These are phyloP conservation scores for Xylariaceae sp. DNA, from an alignment of 2,329 filamentous ascomycete genomes.

Conservation along the genomic window DNA sequence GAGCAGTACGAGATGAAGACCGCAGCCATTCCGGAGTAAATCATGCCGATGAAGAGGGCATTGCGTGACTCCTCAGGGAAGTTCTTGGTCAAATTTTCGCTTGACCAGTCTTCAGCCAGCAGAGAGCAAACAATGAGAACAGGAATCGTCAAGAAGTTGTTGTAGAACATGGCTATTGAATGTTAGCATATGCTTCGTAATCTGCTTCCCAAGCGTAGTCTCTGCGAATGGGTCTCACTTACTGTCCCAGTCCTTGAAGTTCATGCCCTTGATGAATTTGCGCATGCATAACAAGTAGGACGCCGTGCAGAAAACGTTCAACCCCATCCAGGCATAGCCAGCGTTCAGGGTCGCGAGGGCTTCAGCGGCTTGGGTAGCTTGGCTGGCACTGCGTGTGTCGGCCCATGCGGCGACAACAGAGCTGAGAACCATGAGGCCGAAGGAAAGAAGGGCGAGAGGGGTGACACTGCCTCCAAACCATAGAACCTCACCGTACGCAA, in stretches of 20 bases:
- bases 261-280: slow-evolving; percentile 98
- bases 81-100: slow-evolving; percentile 76
- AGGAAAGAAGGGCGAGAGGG: slow-evolving; percentile 82
- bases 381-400: slow-evolving; percentile 68
- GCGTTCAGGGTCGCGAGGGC: slow-evolving; percentile 87
- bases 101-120: slow-evolving; percentile 87
- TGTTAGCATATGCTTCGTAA: slow-evolving; percentile 27
- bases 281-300: slow-evolving; percentile 89
- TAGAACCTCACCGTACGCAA: slow-evolving; percentile 95
- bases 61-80: slow-evolving; percentile 82
- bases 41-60: slow-evolving; percentile 78
- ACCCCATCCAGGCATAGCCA: slow-evolving; percentile 95
- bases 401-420: slow-evolving; percentile 96
- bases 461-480: slow-evolving; percentile 97
- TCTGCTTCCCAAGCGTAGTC: background rate
- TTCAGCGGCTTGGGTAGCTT: slow-evolving; percentile 58
- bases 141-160: slow-evolving; percentile 95
- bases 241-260: slow-evolving; percentile 99
- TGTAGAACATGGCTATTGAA: slow-evolving; percentile 94
- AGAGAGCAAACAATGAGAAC: slow-evolving; percentile 80
- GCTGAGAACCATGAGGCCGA: slow-evolving; percentile 93
- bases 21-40: slow-evolving; percentile 87
- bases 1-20: slow-evolving; percentile 99
- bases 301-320: slow-evolving; percentile 94
- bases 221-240: slow-evolving; percentile 40